A percentile compares a stretch with the other conserved stretches of the same genome.
Evolutionary conservation across 1,139 yeast genomes (phyloP).

Genomic region (Blastobotrys indianensis): DNA sequence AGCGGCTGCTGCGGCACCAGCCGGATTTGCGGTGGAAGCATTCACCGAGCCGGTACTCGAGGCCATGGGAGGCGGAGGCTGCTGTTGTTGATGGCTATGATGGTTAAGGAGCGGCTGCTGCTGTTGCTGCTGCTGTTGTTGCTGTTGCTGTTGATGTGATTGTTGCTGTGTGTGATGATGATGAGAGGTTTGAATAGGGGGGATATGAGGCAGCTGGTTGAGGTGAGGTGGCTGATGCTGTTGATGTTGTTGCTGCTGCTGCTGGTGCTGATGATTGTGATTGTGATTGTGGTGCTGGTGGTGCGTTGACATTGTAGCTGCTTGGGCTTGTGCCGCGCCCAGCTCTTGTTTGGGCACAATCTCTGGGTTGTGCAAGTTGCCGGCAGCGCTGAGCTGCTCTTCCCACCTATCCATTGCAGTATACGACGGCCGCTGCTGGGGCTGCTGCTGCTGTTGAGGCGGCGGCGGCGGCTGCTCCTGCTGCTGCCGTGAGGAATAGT

Average conservation of each 20-base stretch:
- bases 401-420: too few species aligned
- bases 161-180: not conserved
- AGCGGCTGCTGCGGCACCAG: not conserved
- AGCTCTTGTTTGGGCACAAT: too few species aligned
- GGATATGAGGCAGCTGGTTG: slow-evolving; percentile 5
- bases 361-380: too few species aligned
- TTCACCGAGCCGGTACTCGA: too few species aligned
- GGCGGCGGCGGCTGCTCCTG: too few species aligned
- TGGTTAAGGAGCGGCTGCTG: not conserved
- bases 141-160: not conserved
- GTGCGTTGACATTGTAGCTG: not conserved
- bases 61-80: too few species aligned
- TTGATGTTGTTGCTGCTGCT: slow-evolving; percentile 3
- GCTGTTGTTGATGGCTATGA: too few species aligned
- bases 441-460: too few species aligned
- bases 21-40: not conserved
- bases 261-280: slow-evolving; percentile 11
- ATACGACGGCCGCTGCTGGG: too few species aligned
- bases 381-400: too few species aligned
- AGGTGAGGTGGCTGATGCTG: slow-evolving; percentile 10
- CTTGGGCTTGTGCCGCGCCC: too few species aligned
- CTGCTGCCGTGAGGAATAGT: too few species aligned
- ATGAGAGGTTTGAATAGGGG: not conserved
- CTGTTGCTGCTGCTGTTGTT: not conserved
- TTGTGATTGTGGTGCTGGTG: slow-evolving; percentile 8